A percentile compares a stretch with the other conserved stretches of the same genome.
These are phyloP conservation scores for Albizia julibrissin DNA, from an alignment of 306 rosid genomes.

Conservation along the genomic window DNA sequence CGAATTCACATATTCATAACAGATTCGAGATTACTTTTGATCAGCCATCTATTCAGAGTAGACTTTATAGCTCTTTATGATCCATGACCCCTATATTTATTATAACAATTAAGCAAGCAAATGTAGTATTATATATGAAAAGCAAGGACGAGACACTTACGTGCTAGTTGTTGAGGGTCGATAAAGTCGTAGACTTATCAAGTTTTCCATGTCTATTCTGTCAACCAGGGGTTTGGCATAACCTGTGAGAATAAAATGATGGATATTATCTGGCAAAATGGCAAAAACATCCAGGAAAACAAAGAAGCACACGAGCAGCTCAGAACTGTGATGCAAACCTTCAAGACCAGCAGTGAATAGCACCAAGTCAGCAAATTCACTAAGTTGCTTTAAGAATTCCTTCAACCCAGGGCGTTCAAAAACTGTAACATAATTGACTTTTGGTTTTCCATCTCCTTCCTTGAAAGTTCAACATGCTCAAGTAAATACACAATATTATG, in stretches of 20 bases:
- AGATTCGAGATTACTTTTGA: not conserved
- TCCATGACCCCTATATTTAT: not conserved
- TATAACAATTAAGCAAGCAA: not conserved
- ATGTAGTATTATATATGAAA: conserved; percentile 8
- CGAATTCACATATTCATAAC: not conserved
- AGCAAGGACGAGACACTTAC: conserved; percentile 48
- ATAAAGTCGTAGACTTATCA: conserved; percentile 70
- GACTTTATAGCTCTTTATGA: not conserved
- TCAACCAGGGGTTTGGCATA: conserved; percentile 96
- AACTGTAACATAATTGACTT: conserved; percentile 79
- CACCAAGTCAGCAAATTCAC: conserved; percentile 80
- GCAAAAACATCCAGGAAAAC: conserved; percentile 14
- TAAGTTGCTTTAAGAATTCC: conserved; percentile 65
- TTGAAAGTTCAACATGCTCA: conserved; percentile 44
- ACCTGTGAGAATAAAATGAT: conserved; percentile 47
- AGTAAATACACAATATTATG: conserved; percentile 30
- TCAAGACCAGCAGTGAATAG: conserved; percentile 94
- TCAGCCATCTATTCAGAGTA: not conserved
- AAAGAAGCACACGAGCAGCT: conserved; percentile 20
- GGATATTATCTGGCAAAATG: conserved; percentile 10
- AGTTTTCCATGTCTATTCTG: conserved; percentile 67
- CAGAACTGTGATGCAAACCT: conserved; percentile 53
- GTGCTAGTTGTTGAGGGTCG: conserved; percentile 87
- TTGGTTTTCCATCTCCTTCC: conserved; percentile 81
- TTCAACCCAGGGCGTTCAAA: conserved; percentile 95